Evolutionary conservation across 2,329 filamentous ascomycete species (phyloP), one percentile per base, ranked within the genome.

Genomic region (Macroventuria anomochaeta): DNA sequence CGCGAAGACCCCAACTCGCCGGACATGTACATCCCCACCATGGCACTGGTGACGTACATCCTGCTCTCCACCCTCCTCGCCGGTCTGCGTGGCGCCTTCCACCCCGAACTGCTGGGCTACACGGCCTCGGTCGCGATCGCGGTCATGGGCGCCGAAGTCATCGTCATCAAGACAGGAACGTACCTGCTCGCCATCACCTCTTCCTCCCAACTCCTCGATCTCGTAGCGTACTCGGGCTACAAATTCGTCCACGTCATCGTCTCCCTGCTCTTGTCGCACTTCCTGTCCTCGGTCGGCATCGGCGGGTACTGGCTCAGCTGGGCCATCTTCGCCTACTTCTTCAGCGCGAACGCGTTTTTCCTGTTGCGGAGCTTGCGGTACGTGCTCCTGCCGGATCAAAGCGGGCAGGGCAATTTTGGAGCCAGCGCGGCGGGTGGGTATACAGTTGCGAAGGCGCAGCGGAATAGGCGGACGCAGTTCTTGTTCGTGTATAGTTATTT

Each of bases 21-120:
- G 13, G 95, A 99, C 77, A 97, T 99, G 93, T 99, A 99, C 79
- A 99, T 99, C 67, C 93, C 93, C 13, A 74, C 96, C 69, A 99
- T 99, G 95, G 93, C 95, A 1, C 82, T 99, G 46, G 92, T 97
- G 39, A 99, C 95, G 20, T 99, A 99, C 76, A 96, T 99, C 61
- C 88, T 99, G 28, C 84, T 99, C 10, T 96, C 91, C 5, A 95
- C 93, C 0, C 83, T 97, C 34, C 83, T 99, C 49, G 93, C 93
- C 7, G 95, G 95, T 36, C 83, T 99, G 37, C 85, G 91, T 46
- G 93, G 95, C 23, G 87, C 91, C 61, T 99, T 99, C 79, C 89
- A 96, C 70, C 96, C 96, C 1, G 93, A 97, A 74, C 82, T 99
- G 21, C 83, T 99, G 17, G 93, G 93, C 18, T 89, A 91, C 68